These are phyloP conservation scores for Botrytis sinoallii DNA, from an alignment of 2,329 filamentous ascomycete genomes.

Conservation along the genomic window DNA sequence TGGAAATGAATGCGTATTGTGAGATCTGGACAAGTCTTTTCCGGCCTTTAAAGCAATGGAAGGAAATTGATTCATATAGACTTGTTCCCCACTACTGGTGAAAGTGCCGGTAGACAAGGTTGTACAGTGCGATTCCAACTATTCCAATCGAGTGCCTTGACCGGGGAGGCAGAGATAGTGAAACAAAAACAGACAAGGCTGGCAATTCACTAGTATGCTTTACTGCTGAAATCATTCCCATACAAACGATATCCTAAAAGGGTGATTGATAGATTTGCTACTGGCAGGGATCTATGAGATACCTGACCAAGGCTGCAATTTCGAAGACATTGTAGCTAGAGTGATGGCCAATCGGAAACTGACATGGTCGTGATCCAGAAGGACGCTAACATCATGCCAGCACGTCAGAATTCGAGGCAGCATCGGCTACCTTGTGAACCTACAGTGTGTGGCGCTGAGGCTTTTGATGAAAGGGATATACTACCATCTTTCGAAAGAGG, in stretches of 20 bases:
- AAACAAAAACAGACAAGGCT: conserved; percentile 15
- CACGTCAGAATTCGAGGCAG: conserved; percentile 14
- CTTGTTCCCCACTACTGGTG: conserved; percentile 3
- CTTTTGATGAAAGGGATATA: conserved; percentile 23
- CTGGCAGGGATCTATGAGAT: conserved; percentile 2
- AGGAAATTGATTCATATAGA: conserved; percentile 15
- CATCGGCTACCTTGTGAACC: conserved; percentile 15
- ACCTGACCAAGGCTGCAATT: conserved; percentile 12
- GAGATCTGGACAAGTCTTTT: conserved; percentile 12
- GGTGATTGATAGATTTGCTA: conserved; percentile 7
- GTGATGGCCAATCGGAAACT: conserved; percentile 12
- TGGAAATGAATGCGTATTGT: conserved; percentile 5
- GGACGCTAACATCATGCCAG: not conserved
- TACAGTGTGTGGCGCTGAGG: conserved; percentile 30
- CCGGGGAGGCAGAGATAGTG: conserved; percentile 7
- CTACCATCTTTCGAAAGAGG: conserved; percentile 28
- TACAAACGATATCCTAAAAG: conserved; percentile 2
- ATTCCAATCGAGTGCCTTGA: conserved; percentile 15
- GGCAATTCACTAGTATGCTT: conserved; percentile 1
- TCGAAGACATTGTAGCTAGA: conserved; percentile 9
- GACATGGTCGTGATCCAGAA: not conserved
- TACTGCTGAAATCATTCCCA: conserved; percentile 6
- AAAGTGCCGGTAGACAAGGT: not conserved
- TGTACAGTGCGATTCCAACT: conserved; percentile 9
- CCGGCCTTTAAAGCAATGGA: not conserved